A percentile compares a stretch with the other conserved stretches of the same genome.
phyloP scores from a whole-genome alignment of 306 rosid genomes.

The Prunus campanulata region DNA sequence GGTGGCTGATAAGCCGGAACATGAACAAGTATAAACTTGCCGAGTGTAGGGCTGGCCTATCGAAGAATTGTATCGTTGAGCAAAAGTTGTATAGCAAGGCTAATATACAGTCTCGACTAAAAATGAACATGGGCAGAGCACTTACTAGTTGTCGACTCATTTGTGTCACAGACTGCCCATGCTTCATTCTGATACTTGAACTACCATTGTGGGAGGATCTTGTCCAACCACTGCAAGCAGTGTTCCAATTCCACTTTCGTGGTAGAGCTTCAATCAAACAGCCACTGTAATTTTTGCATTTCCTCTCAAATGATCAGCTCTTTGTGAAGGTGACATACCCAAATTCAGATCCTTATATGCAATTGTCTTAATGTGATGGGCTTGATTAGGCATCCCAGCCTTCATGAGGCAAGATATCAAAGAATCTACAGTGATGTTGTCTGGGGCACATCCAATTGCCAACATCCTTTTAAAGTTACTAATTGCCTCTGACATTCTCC shows the following conservation, averaged over 20 bases:
- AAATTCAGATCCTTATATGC: constrained; percentile 33
- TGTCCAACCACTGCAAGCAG: constrained; percentile 10
- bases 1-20: not conserved
- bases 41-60: not conserved
- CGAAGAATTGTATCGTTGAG: not conserved
- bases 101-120: constrained; percentile 2
- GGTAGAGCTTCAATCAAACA: constrained; percentile 28
- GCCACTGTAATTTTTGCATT: constrained; percentile 45
- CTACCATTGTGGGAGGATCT: not conserved
- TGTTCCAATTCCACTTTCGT: not conserved
- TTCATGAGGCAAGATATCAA: constrained; percentile 72
- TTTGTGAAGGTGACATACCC: constrained; percentile 20
- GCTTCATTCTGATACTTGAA: not conserved
- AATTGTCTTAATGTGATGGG: constrained; percentile 47
- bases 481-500: constrained; percentile 70
- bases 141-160: constrained; percentile 20
- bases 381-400: constrained; percentile 84
- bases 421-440: constrained; percentile 56
- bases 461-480: constrained; percentile 68
- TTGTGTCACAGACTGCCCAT: constrained; percentile 14
- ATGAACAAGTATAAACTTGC: not conserved
- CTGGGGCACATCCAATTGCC: constrained; percentile 63
- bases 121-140: constrained; percentile 7
- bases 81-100: not conserved
- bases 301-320: constrained; percentile 20